Evolutionary conservation across 306 rosid genomes (phyloP).

Genomic region (Cucumis melo): DNA sequence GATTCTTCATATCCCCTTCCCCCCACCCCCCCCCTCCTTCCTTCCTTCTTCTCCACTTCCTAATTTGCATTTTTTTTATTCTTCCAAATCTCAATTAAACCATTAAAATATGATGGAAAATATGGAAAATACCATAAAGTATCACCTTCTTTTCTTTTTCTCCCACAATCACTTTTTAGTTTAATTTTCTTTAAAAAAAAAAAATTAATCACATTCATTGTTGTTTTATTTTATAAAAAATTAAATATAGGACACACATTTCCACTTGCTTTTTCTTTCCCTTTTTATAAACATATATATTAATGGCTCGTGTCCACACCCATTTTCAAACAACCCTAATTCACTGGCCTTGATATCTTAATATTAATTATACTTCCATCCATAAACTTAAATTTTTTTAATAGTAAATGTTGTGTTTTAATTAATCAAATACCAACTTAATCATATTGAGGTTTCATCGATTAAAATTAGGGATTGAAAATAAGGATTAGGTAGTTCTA

Average conservation of each 20-base stretch:
- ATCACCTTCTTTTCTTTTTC: background rate
- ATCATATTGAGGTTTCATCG: background rate
- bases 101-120: background rate
- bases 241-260: background rate
- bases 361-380: too few relatives aligned
- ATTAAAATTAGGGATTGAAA: background rate
- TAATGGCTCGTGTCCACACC: background rate
- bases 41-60: background rate
- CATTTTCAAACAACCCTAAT: background rate
- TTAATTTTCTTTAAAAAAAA: background rate
- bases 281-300: background rate
- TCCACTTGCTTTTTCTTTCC: background rate
- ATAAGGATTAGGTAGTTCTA: too few relatives aligned
- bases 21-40: background rate
- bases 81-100: background rate
- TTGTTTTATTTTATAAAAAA: background rate
- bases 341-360: background rate
- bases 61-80: constrained; percentile 3
- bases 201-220: background rate
- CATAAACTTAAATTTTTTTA: too few relatives aligned
- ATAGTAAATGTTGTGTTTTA: too few relatives aligned
- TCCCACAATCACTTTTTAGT: background rate
- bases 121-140: constrained; percentile 7
- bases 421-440: background rate
- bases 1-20: constrained; percentile 3